Base-by-base conservation (phyloP, 2,329 filamentous ascomycete genomes). In the Paecilomyces formosus region DNA sequence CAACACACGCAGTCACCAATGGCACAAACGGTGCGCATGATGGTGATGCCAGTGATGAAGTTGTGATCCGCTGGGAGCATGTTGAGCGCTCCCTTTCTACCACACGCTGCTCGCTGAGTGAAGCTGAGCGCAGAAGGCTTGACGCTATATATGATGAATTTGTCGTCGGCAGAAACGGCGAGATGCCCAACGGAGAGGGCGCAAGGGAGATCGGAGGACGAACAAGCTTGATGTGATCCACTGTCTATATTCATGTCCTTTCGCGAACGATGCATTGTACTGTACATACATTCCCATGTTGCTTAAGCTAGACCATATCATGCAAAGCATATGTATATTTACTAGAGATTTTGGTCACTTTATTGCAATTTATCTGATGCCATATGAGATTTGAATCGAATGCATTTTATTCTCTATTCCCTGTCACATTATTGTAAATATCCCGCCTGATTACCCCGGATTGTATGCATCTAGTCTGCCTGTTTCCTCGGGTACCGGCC, bases 121-220 rank as follows among this genome's bases (percentile, higher is more conserved):
- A 80, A 2, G 84, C 91, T 60, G 94, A 99, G 76, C 83, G 86
- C 66, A 81, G 78, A 61, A 80, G 93, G 60, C 74, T 99, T 64
- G 82, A 85, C 67, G 84, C 84, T 49, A 97, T 99, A 61, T 99
- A 99, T 71, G 81, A 82, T 15, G 94, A 99, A 76, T 99, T 99
- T 79, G 87, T 97, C 0, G 89, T 90, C 3, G 92, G 92, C 0
- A 82, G 94, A 65, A 96, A 92, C 73, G 94, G 94, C 7, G 92
- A 97, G 78, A 92, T 99, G 90, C 90, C 87, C 60, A 93, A 89
- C 74, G 94, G 94, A 1, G 90, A 97, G 75, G 92, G 89, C 0
- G 89, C 88, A 58, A 95, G 87, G 73, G 94, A 97, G 75, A 86
- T 99, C 76, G 94, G 94, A 7, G 94, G 92, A 13, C 81, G 94